phyloP scores from a whole-genome alignment of 192 early-diverging fungal species.

The Coemansia asiatica region DNA sequence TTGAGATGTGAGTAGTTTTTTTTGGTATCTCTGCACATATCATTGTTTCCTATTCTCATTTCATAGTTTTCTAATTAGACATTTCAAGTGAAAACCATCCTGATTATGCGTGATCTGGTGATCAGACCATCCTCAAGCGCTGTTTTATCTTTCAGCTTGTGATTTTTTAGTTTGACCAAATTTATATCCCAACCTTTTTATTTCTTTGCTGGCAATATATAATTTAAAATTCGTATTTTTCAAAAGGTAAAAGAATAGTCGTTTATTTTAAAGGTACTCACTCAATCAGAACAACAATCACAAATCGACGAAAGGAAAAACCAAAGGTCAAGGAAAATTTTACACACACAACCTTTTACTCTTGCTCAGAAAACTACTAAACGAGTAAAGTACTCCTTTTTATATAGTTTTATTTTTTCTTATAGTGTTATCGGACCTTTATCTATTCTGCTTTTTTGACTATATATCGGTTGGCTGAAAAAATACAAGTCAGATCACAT shows the following conservation, averaged over 20 bases:
- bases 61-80: background rate
- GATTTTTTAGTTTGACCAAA: background rate
- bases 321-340: too few relatives aligned
- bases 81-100: too few relatives aligned
- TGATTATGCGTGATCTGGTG: background rate
- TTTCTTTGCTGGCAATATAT: slow-evolving; percentile 1
- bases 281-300: background rate
- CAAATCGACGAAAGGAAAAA: background rate
- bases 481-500: background rate
- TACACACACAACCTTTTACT: too few relatives aligned
- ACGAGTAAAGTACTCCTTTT: background rate
- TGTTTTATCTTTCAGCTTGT: background rate
- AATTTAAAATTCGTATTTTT: background rate
- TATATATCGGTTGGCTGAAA: background rate
- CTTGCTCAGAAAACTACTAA: too few relatives aligned
- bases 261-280: slow-evolving; percentile 2
- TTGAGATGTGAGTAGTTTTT: slow-evolving; percentile 18
- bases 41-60: too few relatives aligned
- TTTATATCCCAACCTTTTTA: background rate
- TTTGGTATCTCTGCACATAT: too few relatives aligned
- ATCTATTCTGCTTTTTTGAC: background rate
- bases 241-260: too few relatives aligned
- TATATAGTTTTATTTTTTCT: background rate
- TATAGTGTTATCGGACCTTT: background rate
- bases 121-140: background rate